phyloP scores from a whole-genome alignment of 352 stramenopile genomes.

The Globisporangium uncinulatum region DNA sequence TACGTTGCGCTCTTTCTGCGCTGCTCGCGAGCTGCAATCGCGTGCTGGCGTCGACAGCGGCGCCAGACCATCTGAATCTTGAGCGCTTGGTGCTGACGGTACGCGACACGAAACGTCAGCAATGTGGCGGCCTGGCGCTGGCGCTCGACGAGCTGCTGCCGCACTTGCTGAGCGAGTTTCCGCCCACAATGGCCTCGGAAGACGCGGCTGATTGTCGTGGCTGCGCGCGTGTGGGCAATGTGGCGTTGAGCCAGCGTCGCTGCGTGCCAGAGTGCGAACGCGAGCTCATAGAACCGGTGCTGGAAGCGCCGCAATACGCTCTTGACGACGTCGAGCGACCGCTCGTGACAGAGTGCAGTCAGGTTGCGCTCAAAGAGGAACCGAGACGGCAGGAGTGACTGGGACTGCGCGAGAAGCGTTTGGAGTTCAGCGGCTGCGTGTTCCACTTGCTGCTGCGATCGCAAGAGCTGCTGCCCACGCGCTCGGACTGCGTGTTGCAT shows the following conservation, averaged over 20 bases:
- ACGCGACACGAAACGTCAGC: slow-evolving; percentile 31
- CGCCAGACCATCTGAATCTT: slow-evolving; percentile 52
- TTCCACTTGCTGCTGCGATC: slow-evolving; percentile 17
- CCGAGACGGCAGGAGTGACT: slow-evolving; percentile 34
- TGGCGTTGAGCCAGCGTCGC: slow-evolving; percentile 18
- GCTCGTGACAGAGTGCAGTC: slow-evolving; percentile 29
- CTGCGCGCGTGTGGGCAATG: slow-evolving; percentile 25
- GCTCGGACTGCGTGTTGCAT: slow-evolving; percentile 22
- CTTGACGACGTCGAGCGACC: slow-evolving; percentile 35
- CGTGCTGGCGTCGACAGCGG: slow-evolving; percentile 19
- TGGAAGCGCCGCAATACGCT: slow-evolving; percentile 38
- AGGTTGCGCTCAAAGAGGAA: slow-evolving; percentile 65
- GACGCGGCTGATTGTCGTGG: slow-evolving; percentile 27
- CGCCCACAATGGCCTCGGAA: slow-evolving; percentile 34
- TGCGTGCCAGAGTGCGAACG: slow-evolving; percentile 29
- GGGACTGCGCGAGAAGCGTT: slow-evolving; percentile 20
- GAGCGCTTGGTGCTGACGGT: slow-evolving; percentile 33
- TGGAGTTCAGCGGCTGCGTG: slow-evolving; percentile 19
- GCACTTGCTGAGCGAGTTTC: slow-evolving; percentile 20
- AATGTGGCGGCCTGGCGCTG: slow-evolving; percentile 27
- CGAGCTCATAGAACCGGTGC: slow-evolving; percentile 48
- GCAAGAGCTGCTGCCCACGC: slow-evolving; percentile 16
- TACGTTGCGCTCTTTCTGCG: slow-evolving; percentile 20
- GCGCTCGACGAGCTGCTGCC: slow-evolving; percentile 17
- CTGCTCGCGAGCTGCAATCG: slow-evolving; percentile 18